These are phyloP conservation scores for Ustilago crameri DNA, from an alignment of 1,284 basidiomycete genomes.

Conservation along the genomic window DNA sequence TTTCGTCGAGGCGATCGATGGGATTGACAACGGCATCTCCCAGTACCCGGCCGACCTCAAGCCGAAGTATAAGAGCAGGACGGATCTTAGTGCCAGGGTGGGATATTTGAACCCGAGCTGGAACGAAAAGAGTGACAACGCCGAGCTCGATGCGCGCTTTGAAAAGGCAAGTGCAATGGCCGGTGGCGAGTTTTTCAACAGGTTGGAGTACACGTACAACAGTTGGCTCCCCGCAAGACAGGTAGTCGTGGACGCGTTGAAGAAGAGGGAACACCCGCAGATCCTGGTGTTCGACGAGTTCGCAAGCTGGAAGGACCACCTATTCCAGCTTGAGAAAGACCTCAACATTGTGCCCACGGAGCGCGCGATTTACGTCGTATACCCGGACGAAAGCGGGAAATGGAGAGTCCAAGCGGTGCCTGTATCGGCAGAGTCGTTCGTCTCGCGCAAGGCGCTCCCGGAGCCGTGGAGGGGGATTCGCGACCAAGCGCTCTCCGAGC, in stretches of 20 bases:
- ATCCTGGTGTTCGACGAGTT: constrained; percentile 85
- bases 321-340: constrained; percentile 81
- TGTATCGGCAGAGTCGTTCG: constrained; percentile 82
- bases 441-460: constrained; percentile 89
- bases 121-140: constrained; percentile 58
- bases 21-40: constrained; percentile 75
- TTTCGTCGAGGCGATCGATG: constrained; percentile 94
- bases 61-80: constrained; percentile 63
- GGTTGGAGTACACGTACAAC: constrained; percentile 83
- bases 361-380: constrained; percentile 83
- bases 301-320: constrained; percentile 92
- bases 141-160: constrained; percentile 71
- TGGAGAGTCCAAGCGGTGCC: constrained; percentile 97
- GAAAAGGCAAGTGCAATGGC: constrained; percentile 82
- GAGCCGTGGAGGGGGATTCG: constrained; percentile 91
- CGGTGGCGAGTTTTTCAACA: constrained; percentile 85
- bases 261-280: constrained; percentile 73
- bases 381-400: constrained; percentile 79
- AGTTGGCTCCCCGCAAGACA: constrained; percentile 93
- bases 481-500: constrained; percentile 80
- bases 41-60: constrained; percentile 56
- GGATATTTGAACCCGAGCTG: constrained; percentile 64
- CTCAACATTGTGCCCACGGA: constrained; percentile 65
- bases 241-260: constrained; percentile 78
- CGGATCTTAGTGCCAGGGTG: constrained; percentile 63